Evolutionary conservation across 2,329 filamentous ascomycete genomes (phyloP), one percentile per base, ranked within the genome.

Genomic region (Daldinia sp.): DNA sequence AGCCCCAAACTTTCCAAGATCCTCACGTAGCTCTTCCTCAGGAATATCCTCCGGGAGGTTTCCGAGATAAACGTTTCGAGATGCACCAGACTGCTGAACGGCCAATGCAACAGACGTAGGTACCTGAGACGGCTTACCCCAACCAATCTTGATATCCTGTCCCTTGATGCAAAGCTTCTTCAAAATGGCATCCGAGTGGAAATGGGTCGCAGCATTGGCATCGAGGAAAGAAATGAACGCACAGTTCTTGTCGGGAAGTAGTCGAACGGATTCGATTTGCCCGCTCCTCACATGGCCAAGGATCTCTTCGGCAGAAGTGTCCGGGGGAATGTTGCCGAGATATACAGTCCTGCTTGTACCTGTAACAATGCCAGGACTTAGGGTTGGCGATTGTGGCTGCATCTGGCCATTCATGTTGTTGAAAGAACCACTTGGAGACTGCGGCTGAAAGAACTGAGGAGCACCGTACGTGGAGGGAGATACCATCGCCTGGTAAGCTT

Each of bases 161-260:
- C 94, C 94, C 80, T 96, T 94, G 82, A 99, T 96, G 73, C 94
- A 94, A 76, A 99, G 87, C 85, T 98, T 99, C 85, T 99, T 99
- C 86, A 99, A 87, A 80, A 99, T 99, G 71, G 95, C 95, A 84
- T 99, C 95, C 17, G 95, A 99, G 83, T 99, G 95, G 82, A 99
- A 99, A 77, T 99, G 95, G 19, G 94, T 98, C 58, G 95, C 95
- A 27, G 95, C 97, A 81, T 94, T 97, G 73, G 94, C 93, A 75
- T 99, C 95, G 69, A 99, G 84, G 83, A 99, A 99, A 6, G 95
- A 99, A 76, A 99, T 98, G 84, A 99, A 99, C 61, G 95, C 95
- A 76, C 95, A 99, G 85, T 98, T 99, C 92, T 98, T 99, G 81
- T 99, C 95, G 21, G 94, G 93, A 57, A 99, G 84, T 68, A 99